A percentile compares a stretch with the other conserved stretches of the same genome.
phyloP scores from a whole-genome alignment of 257 asterid species.

The Solanum ahanhuiri region DNA sequence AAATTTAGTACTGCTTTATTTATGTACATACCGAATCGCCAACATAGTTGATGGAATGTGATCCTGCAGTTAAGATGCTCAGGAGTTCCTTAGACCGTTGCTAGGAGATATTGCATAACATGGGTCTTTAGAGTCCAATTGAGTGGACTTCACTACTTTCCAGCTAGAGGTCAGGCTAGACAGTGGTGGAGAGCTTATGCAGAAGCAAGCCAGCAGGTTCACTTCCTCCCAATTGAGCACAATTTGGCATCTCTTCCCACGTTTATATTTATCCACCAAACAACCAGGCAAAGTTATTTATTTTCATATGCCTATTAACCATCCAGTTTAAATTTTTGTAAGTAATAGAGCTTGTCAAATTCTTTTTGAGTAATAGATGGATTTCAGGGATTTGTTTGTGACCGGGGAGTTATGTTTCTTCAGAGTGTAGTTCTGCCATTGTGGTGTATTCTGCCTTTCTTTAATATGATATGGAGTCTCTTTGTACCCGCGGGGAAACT shows the following conservation, averaged over 20 bases:
- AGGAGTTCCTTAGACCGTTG: not conserved
- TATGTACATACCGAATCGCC: not conserved
- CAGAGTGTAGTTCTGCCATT: not conserved
- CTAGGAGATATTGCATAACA: not conserved
- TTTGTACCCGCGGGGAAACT: constrained; percentile 4
- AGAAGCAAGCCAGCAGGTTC: not conserved
- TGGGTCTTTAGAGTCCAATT: not conserved
- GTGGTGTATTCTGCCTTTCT: not conserved
- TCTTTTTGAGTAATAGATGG: not conserved
- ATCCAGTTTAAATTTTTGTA: not conserved
- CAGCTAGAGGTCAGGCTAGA: not conserved
- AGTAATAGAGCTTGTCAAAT: not conserved
- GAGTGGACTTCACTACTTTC: not conserved
- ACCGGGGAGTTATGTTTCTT: not conserved
- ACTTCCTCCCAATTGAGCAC: not conserved
- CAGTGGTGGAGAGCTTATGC: not conserved
- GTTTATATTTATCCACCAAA: not conserved
- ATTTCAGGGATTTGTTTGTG: not conserved
- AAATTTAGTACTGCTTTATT: not conserved
- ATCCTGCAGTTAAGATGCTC: not conserved
- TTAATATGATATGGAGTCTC: not conserved
- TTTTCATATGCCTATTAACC: not conserved
- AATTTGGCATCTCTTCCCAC: not conserved
- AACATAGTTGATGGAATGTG: not conserved
- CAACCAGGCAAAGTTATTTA: not conserved